These are phyloP conservation scores for Talaromyces sp. DNA, from an alignment of 2,329 filamentous ascomycete species.

Conservation along the genomic window DNA sequence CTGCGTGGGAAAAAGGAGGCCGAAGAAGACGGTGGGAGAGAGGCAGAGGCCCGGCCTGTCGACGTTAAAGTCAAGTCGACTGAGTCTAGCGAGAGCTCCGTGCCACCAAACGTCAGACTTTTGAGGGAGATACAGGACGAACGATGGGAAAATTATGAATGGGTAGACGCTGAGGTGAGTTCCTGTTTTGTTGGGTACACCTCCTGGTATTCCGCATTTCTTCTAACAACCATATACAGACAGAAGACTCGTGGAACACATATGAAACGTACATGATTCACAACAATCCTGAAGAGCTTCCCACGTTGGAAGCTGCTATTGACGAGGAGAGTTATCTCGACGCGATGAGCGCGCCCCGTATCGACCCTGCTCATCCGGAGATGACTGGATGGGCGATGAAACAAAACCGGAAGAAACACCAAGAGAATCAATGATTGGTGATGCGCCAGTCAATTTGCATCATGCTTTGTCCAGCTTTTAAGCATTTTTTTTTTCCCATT, in stretches of 20 bases:
- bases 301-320: slow-evolving; percentile 51
- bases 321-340: slow-evolving; percentile 58
- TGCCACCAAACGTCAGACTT: slow-evolving; percentile 69
- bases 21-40: slow-evolving; percentile 40
- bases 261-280: slow-evolving; percentile 69
- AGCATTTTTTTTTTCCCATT: not conserved
- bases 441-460: not conserved
- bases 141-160: slow-evolving; percentile 72
- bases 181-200: not conserved
- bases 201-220: not conserved
- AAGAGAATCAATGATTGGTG: slow-evolving; percentile 2
- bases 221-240: slow-evolving; percentile 24
- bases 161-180: slow-evolving; percentile 69
- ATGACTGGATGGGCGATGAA: slow-evolving; percentile 43
- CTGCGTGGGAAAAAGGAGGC: slow-evolving; percentile 32
- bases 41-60: slow-evolving; percentile 64
- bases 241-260: slow-evolving; percentile 66
- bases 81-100: slow-evolving; percentile 59
- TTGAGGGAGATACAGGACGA: slow-evolving; percentile 77
- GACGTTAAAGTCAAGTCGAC: slow-evolving; percentile 81
- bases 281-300: slow-evolving; percentile 38
- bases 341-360: slow-evolving; percentile 53
- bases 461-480: not conserved
- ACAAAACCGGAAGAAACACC: slow-evolving; percentile 34
- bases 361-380: slow-evolving; percentile 39